Evolutionary conservation across 805 yeast species (phyloP).

Genomic region (Saturnispora besseyi): DNA sequence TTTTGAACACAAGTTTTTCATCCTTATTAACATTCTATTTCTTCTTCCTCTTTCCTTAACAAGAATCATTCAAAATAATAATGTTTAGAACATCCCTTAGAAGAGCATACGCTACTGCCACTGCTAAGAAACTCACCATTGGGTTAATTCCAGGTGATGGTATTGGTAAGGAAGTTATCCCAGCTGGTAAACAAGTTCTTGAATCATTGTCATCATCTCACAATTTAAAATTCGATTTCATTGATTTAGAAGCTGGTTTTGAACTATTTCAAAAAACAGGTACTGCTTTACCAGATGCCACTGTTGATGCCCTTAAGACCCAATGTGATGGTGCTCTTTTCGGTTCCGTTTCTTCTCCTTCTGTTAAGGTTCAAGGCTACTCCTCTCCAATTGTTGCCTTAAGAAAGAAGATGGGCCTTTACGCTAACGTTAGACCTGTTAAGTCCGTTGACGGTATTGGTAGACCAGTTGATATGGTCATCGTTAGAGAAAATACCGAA

Average conservation of each 20-base stretch:
- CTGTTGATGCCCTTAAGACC: slow-evolving; percentile 64
- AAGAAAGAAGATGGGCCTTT: slow-evolving; percentile 88
- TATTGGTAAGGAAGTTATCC: slow-evolving; percentile 94
- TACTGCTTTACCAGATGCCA: slow-evolving; percentile 87
- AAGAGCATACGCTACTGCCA: slow-evolving; percentile 28
- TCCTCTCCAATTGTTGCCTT: slow-evolving; percentile 98
- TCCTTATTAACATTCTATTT: neutral
- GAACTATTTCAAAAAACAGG: slow-evolving; percentile 94
- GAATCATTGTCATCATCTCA: slow-evolving; percentile 72
- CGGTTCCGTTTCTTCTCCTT: slow-evolving; percentile 95
- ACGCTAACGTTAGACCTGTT: slow-evolving; percentile 97
- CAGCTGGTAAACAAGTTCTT: slow-evolving; percentile 85
- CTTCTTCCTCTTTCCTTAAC: neutral
- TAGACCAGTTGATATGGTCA: slow-evolving; percentile 92
- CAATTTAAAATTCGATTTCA: slow-evolving; percentile 76
- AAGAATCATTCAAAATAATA: neutral
- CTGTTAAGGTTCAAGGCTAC: slow-evolving; percentile 90
- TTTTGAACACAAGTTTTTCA: neutral
- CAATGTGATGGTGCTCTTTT: slow-evolving; percentile 96
- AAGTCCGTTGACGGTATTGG: slow-evolving; percentile 82
- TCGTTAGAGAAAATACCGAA: slow-evolving; percentile 98
- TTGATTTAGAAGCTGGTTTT: slow-evolving; percentile 86
- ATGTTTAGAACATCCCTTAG: slow-evolving; percentile 18
- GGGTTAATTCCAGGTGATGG: slow-evolving; percentile 97
- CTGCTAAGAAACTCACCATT: slow-evolving; percentile 42